phyloP scores from a whole-genome alignment of 1,284 basidiomycete species.

The Apiotrichum porosum region DNA sequence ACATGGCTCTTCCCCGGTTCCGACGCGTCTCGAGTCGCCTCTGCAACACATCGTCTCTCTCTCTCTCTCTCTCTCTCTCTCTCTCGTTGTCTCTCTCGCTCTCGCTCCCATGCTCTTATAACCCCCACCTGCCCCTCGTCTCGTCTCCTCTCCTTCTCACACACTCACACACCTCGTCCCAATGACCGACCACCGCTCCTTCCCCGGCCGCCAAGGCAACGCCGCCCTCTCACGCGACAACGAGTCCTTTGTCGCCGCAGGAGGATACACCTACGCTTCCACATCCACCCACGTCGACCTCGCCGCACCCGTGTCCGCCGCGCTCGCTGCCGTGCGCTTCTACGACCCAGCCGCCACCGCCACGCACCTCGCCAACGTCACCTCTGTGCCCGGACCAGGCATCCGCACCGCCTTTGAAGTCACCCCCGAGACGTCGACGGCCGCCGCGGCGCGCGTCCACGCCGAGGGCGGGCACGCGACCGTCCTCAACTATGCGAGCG shows the following conservation, averaged over 20 bases:
- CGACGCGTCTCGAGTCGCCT: no score
- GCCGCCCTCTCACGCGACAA: slow-evolving; percentile 5
- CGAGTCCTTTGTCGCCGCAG: slow-evolving; percentile 6
- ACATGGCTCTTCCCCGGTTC: no score
- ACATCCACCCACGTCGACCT: slow-evolving; percentile 7
- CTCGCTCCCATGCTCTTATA: no score
- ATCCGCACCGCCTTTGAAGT: not conserved
- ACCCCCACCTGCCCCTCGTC: no score
- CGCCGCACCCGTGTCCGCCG: not conserved
- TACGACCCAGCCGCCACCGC: slow-evolving; percentile 4
- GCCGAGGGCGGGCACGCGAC: not conserved
- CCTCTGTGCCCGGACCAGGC: not conserved
- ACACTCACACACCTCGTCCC: no score
- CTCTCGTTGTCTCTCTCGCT: no score
- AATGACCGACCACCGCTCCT: no score
- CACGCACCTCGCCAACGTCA: not conserved
- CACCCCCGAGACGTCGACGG: slow-evolving; percentile 10
- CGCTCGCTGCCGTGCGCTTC: not conserved
- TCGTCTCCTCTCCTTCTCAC: no score
- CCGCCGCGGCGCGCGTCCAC: slow-evolving; percentile 9
- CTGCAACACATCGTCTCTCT: no score
- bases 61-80: no score
- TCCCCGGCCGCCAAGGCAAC: slow-evolving; percentile 2
- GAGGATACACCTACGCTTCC: not conserved
- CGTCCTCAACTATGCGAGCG: slow-evolving; percentile 18